Conservation (phyloP, 2,329 filamentous ascomycete genomes). For the Pseudocercospora crystallina region DNA sequence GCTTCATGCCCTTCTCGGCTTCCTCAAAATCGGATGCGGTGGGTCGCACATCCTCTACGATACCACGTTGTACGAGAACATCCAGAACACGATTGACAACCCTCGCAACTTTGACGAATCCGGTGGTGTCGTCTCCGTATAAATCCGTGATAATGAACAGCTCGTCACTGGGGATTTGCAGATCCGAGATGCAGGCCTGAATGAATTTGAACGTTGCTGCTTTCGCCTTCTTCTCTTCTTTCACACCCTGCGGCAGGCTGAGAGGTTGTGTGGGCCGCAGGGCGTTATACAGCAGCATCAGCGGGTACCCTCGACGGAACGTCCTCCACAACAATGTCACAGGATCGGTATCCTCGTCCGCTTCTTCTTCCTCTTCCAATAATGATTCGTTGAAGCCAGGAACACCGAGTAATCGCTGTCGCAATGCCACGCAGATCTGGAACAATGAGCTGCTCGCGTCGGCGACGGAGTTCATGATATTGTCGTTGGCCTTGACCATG, state of each 20-base stretch:
- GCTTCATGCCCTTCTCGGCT: conserved; percentile 48
- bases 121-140: conserved; percentile 90
- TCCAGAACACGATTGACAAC: conserved; percentile 93
- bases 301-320: conserved; percentile 76
- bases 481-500: conserved; percentile 74
- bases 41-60: conserved; percentile 59
- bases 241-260: conserved; percentile 45
- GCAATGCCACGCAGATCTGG: conserved; percentile 87
- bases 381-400: conserved; percentile 78
- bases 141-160: conserved; percentile 91
- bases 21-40: conserved; percentile 59
- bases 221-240: conserved; percentile 77
- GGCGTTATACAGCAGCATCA: conserved; percentile 86
- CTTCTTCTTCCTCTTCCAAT: conserved; percentile 68
- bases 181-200: conserved; percentile 79
- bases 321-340: conserved; percentile 90
- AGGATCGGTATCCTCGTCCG: conserved; percentile 69
- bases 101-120: conserved; percentile 94
- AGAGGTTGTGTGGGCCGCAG: conserved; percentile 70
- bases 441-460: conserved; percentile 90
- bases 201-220: conserved; percentile 90
- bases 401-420: conserved; percentile 76
- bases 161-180: conserved; percentile 75
- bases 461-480: conserved; percentile 96
- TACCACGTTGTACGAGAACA: conserved; percentile 73